phyloP scores from a whole-genome alignment of 2,329 filamentous ascomycete species.

The Sarocladiaceae sp. region DNA sequence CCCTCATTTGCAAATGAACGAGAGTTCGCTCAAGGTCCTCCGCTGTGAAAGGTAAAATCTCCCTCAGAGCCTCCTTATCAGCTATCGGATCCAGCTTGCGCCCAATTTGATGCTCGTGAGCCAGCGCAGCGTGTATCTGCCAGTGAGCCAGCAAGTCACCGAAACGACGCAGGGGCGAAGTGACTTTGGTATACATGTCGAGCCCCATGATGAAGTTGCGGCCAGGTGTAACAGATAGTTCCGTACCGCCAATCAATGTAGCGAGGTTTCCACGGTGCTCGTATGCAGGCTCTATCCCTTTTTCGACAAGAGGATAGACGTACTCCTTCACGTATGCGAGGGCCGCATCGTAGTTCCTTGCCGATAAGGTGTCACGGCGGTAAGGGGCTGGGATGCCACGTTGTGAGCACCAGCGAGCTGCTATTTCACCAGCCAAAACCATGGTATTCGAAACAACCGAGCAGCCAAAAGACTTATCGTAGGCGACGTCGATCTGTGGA shows the following conservation, averaged over 20 bases:
- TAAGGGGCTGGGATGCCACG: slow-evolving; percentile 55
- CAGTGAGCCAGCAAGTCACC: slow-evolving; percentile 58
- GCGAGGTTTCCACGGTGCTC: slow-evolving; percentile 23
- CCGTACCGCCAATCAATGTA: slow-evolving; percentile 38
- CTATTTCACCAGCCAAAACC: slow-evolving; percentile 56
- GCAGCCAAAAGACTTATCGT: slow-evolving; percentile 23
- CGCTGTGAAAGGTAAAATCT: slow-evolving; percentile 40
- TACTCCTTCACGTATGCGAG: slow-evolving; percentile 29
- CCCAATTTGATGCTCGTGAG: slow-evolving; percentile 32
- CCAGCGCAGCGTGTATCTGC: slow-evolving; percentile 57
- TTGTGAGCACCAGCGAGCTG: slow-evolving; percentile 53
- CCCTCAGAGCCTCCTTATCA: slow-evolving; percentile 20
- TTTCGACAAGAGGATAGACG: slow-evolving; percentile 26
- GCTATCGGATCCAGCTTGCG: slow-evolving; percentile 18
- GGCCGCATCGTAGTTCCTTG: slow-evolving; percentile 26
- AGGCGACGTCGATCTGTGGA: slow-evolving; percentile 40
- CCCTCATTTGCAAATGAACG: slow-evolving; percentile 44
- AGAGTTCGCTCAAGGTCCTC: slow-evolving; percentile 37
- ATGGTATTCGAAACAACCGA: slow-evolving; percentile 39
- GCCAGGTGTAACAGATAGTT: slow-evolving; percentile 45
- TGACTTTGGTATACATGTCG: slow-evolving; percentile 56
- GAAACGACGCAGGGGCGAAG: slow-evolving; percentile 60
- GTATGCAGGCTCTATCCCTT: slow-evolving; percentile 26
- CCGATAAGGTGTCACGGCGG: slow-evolving; percentile 40
- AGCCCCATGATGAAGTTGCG: slow-evolving; percentile 53